Conservation (phyloP, 371 early-diverging fungal genomes). For the Syncephalastrum racemosum region DNA sequence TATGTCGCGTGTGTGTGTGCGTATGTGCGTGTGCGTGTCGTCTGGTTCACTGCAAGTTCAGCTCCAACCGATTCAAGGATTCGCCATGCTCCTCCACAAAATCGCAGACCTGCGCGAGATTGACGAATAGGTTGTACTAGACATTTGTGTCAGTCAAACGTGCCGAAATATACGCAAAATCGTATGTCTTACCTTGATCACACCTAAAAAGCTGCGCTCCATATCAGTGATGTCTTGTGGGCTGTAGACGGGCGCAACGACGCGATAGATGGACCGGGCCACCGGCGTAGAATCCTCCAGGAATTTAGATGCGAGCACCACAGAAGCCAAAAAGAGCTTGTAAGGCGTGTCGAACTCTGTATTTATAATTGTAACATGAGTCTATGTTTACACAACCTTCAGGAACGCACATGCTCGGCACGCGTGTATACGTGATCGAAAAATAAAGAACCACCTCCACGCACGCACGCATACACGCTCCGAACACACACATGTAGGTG, state of each 20-base stretch:
- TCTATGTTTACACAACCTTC: no score
- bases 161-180: background rate
- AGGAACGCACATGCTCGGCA: no score
- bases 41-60: conserved; percentile 3
- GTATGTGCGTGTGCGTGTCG: background rate
- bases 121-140: conserved; percentile 21
- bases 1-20: background rate
- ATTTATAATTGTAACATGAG: background rate
- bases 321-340: conserved; percentile 69
- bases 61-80: conserved; percentile 15
- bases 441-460: no score
- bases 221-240: conserved; percentile 57
- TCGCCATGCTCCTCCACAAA: conserved; percentile 23
- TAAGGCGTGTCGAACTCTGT: conserved; percentile 72
- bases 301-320: conserved; percentile 71
- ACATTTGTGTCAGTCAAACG: background rate
- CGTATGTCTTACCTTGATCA: conserved; percentile 12
- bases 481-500: no score
- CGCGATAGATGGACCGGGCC: conserved; percentile 28
- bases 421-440: no score
- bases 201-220: conserved; percentile 48
- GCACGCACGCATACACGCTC: no score
- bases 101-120: conserved; percentile 15
- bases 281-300: conserved; percentile 56
- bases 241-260: conserved; percentile 52